Base-by-base conservation (phyloP, 1,284 basidiomycete species). In the Bjerkandera adusta region DNA sequence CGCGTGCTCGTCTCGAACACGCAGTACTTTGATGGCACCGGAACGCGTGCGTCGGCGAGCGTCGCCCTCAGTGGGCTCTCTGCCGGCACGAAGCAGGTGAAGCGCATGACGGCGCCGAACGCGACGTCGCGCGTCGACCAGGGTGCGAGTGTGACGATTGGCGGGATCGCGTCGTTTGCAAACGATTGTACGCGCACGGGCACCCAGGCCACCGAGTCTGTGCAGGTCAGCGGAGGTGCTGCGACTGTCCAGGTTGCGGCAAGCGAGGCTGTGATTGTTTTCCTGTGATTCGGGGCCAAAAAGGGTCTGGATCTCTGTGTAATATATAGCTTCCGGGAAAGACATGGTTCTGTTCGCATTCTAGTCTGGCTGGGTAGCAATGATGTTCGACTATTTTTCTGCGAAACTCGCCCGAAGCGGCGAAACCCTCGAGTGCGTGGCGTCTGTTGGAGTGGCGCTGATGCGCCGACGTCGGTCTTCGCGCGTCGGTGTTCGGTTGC, bases 221-320 rank as follows among this genome's bases (percentile, higher is more conserved):
- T 68, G 0, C 34, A 47, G 5, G 62, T 68, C 8, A 57, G 41
- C 21, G 59, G 56, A 16, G 60, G 61, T 6, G 48, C 52, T 29
- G 45, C 65, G 33, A 60, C 57, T 3, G 63, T 72, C 8, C 51
- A 56, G 7, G 63, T 73, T 43, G 54, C 54, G 18, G 69, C 67
- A 7, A 68, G 68, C 6, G 71, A 73, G 54, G 70, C 69, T 11
- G 47, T 70, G 45, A 68, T 71, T 38, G 59, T 72, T 43, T 68
- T 59, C 48, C 39, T 65, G 50, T 66, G 51, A 67, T 43, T 35
- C 18, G 32, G 6, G n/a, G 21, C 18, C 6, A 22, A 5, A 10
- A 21, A 20, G 11, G 11, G 18, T 36, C 10, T 36, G 35, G 8
- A 36, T 18, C 11, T 20, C 18, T 8, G n/a, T n/a, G n/a, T 32